These are phyloP conservation scores for Vitis vinifera DNA, from an alignment of 164 flowering plant species.

Conservation along the genomic window ASM3070453v1 NC_081810.1:4368501-4369000, in stretches of 20 bases:
- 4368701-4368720: neutral
- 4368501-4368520: too few relatives aligned
- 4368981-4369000: neutral
- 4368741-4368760: neutral
- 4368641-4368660: too few relatives aligned
- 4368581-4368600: too few relatives aligned
- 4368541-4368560: too few relatives aligned
- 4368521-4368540: too few relatives aligned
- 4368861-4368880: slow-evolving; percentile 8
- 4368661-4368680: too few relatives aligned
- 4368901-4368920: slow-evolving; percentile 40
- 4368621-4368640: too few relatives aligned
- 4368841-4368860: slow-evolving; percentile 24
- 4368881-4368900: slow-evolving; percentile 17
- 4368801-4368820: slow-evolving; percentile 40
- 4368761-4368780: too few relatives aligned
- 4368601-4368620: too few relatives aligned
- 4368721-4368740: neutral
- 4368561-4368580: too few relatives aligned
- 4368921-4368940: slow-evolving; percentile 23
- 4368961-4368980: slow-evolving; percentile 24
- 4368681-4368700: too few relatives aligned
- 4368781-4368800: slow-evolving; percentile 27
- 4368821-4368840: slow-evolving; percentile 46
- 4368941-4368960: slow-evolving; percentile 6